Percentiles rank a stretch among this genome's conserved stretches.
phyloP scores from a whole-genome alignment of 257 asterid genomes.

The Rubia yunnanensis region DNA sequence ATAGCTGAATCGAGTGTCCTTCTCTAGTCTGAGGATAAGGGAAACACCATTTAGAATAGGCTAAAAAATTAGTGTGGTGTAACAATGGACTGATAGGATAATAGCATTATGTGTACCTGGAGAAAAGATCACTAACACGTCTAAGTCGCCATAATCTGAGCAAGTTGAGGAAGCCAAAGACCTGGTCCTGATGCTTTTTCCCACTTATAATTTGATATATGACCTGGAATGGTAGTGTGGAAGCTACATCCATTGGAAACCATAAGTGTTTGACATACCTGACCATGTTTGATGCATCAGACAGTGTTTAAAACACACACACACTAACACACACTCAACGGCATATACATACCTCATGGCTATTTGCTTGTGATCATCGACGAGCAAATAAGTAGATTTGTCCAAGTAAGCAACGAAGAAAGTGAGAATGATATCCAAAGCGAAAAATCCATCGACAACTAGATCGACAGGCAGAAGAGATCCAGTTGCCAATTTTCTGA shows the following conservation, averaged over 20 bases:
- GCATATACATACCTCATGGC: slow-evolving; percentile 35
- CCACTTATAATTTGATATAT: slow-evolving; percentile 44
- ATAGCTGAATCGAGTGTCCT: slow-evolving; percentile 87
- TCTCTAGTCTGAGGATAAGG: slow-evolving; percentile 52
- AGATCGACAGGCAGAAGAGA: slow-evolving; percentile 68
- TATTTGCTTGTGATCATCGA: slow-evolving; percentile 63
- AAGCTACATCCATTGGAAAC: slow-evolving; percentile 87
- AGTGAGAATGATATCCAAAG: slow-evolving; percentile 59
- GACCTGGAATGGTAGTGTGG: slow-evolving; percentile 74
- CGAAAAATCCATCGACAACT: slow-evolving; percentile 70
- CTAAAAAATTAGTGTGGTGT: neutral
- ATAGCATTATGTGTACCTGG: slow-evolving; percentile 31
- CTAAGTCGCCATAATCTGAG: slow-evolving; percentile 91
- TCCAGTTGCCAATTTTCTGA: slow-evolving; percentile 45
- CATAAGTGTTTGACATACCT: slow-evolving; percentile 58
- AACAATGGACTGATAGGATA: neutral
- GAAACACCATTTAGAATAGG: neutral
- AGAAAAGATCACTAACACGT: slow-evolving; percentile 80
- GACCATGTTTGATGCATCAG: neutral
- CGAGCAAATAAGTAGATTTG: slow-evolving; percentile 63
- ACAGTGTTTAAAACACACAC: neutral
- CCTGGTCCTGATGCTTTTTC: slow-evolving; percentile 28
- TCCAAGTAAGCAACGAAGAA: slow-evolving; percentile 86
- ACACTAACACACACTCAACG: neutral
- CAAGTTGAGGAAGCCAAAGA: slow-evolving; percentile 81